Evolutionary conservation across 208 protist genomes (phyloP).

Genomic region (Phytomonas sp.): DNA sequence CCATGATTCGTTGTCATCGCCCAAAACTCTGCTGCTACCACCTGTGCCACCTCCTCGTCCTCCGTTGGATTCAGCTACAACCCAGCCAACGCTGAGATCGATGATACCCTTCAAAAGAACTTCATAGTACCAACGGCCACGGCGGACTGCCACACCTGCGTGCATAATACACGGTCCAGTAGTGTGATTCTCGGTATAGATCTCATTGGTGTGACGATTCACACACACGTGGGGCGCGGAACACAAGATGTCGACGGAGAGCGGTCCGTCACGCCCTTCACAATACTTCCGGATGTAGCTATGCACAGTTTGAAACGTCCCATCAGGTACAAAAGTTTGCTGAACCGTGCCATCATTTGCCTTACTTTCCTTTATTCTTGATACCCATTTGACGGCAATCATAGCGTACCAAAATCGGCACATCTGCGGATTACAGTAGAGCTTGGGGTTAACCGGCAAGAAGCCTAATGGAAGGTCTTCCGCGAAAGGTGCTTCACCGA

Average conservation of each 20-base stretch:
- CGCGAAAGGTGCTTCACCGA: conserved; percentile 63
- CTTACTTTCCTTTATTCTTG: neutral
- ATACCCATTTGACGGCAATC: neutral
- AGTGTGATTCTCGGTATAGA: conserved; percentile 29
- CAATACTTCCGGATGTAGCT: neutral
- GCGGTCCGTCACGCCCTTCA: conserved; percentile 44
- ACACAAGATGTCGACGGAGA: conserved; percentile 44
- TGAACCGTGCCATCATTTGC: neutral
- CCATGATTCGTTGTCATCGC: conserved; percentile 77
- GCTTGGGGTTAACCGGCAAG: conserved; percentile 64
- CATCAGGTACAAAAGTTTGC: neutral
- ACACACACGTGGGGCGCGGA: conserved; percentile 20
- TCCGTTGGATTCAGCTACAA: neutral
- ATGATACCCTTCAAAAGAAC: conserved; percentile 27
- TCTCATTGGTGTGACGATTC: conserved; percentile 9
- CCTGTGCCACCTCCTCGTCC: neutral
- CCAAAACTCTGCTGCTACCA: conserved; percentile 13
- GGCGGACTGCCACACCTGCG: conserved; percentile 59
- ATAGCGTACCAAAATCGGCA: conserved; percentile 35
- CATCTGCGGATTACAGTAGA: conserved; percentile 38
- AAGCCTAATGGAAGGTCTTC: conserved; percentile 42
- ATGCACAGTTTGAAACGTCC: neutral
- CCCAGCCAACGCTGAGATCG: conserved; percentile 2
- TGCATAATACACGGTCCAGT: conserved; percentile 36
- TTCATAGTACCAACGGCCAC: conserved; percentile 87